These are phyloP conservation scores for Pichia heedii DNA, from an alignment of 805 yeast genomes.

Conservation along the genomic window DNA sequence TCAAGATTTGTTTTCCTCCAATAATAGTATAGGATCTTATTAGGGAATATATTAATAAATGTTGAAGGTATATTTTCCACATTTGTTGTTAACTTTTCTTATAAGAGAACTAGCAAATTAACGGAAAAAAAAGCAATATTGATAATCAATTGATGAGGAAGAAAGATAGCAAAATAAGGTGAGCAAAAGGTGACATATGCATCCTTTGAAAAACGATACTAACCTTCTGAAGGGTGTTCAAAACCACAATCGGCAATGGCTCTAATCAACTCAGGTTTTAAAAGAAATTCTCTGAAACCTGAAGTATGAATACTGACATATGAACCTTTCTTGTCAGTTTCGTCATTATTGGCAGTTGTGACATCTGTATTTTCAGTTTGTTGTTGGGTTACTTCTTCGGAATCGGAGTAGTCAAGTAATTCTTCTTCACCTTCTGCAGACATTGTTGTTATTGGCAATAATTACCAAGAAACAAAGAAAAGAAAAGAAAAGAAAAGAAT, in stretches of 20 bases:
- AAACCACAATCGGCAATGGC: constrained; percentile 99
- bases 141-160: neutral
- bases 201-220: constrained; percentile 31
- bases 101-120: too few species aligned
- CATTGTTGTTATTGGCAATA: constrained; percentile 32
- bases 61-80: too few species aligned
- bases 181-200: neutral
- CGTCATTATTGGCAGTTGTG: constrained; percentile 27
- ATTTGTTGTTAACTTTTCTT: too few species aligned
- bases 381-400: constrained; percentile 72
- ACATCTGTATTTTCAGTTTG: constrained; percentile 33
- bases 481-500: too few species aligned
- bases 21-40: too few species aligned
- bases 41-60: too few species aligned
- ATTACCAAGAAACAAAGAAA: too few species aligned
- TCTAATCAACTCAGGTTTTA: constrained; percentile 93
- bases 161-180: neutral
- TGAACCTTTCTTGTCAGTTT: constrained; percentile 85
- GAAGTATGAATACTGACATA: constrained; percentile 98
- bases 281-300: constrained; percentile 93
- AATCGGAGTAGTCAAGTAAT: constrained; percentile 96
- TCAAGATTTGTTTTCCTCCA: too few species aligned
- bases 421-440: constrained; percentile 99
- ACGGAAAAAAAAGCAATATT: too few species aligned
- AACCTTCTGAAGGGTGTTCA: constrained; percentile 98